phyloP scores from a whole-genome alignment of 208 protist genomes.

The Giardia muris region DNA sequence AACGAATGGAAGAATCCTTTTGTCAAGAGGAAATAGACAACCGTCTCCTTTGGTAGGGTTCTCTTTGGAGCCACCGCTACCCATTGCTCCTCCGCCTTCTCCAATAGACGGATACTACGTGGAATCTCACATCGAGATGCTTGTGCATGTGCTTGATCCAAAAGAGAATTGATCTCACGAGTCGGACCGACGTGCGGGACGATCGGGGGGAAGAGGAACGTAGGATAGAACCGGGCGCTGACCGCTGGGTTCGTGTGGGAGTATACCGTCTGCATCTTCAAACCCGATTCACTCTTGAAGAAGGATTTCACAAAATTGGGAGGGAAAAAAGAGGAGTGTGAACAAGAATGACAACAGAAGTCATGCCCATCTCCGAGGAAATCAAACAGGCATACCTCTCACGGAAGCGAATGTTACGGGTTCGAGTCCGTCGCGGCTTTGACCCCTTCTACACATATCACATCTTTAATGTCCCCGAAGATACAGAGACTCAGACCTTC shows the following conservation, averaged over 20 bases:
- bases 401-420: not conserved
- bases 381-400: not conserved
- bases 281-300: no score
- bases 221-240: not conserved
- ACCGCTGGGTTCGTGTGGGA: not conserved
- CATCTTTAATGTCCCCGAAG: not conserved
- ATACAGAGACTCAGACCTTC: not conserved
- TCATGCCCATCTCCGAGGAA: not conserved
- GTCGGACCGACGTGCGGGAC: not conserved
- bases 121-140: not conserved
- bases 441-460: constrained; percentile 3
- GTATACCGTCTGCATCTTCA: not conserved
- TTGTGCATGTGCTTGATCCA: not conserved
- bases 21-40: not conserved
- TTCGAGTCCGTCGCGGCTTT: not conserved
- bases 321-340: not conserved
- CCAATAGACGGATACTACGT: not conserved
- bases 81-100: not conserved
- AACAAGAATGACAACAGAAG: not conserved
- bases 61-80: not conserved
- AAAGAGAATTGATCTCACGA: not conserved
- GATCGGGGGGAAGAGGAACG: not conserved
- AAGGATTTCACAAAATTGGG: not conserved
- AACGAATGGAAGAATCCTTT: not conserved
- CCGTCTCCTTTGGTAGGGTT: not conserved